phyloP scores from a whole-genome alignment of 345 rosid species.

The Brassica nigra region DNA sequence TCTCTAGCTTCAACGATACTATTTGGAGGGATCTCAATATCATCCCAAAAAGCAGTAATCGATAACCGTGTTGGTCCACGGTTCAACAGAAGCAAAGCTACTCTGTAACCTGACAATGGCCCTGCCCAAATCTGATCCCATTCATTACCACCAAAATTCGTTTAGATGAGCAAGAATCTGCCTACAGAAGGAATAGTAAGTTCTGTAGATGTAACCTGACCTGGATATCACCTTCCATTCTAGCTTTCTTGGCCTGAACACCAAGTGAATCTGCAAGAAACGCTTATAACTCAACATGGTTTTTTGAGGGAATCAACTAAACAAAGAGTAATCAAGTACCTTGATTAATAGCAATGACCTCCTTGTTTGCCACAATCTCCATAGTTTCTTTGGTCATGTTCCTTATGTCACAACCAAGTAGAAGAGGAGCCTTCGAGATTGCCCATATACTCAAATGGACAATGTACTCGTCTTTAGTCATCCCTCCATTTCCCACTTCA shows the following conservation, averaged over 20 bases:
- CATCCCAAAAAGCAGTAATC: conserved; percentile 71
- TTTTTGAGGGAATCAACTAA: background rate
- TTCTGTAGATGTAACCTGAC: too few relatives aligned
- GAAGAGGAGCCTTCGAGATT: conserved; percentile 85
- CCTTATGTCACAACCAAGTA: conserved; percentile 83
- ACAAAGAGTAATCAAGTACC: conserved; percentile 40
- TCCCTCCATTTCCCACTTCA: conserved; percentile 97
- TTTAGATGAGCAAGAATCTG: background rate
- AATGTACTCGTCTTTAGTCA: conserved; percentile 77
- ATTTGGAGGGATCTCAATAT: conserved; percentile 59
- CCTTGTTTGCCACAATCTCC: conserved; percentile 64
- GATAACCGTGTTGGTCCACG: conserved; percentile 43
- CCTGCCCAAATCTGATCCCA: conserved; percentile 75
- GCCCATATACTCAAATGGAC: conserved; percentile 96
- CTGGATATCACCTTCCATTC: conserved; percentile 66
- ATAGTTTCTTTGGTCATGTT: conserved; percentile 58
- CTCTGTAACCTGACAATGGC: conserved; percentile 57
- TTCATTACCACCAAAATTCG: conserved; percentile 14
- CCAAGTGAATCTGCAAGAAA: conserved; percentile 60
- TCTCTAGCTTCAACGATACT: conserved; percentile 60
- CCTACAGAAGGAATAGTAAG: background rate
- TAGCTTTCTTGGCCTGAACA: conserved; percentile 78
- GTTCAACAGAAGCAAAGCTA: conserved; percentile 65
- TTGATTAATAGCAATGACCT: conserved; percentile 85
- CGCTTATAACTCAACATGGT: background rate